Conservation (phyloP, 495 filamentous ascomycete species). For the Penicillium psychrofluorescens region DNA sequence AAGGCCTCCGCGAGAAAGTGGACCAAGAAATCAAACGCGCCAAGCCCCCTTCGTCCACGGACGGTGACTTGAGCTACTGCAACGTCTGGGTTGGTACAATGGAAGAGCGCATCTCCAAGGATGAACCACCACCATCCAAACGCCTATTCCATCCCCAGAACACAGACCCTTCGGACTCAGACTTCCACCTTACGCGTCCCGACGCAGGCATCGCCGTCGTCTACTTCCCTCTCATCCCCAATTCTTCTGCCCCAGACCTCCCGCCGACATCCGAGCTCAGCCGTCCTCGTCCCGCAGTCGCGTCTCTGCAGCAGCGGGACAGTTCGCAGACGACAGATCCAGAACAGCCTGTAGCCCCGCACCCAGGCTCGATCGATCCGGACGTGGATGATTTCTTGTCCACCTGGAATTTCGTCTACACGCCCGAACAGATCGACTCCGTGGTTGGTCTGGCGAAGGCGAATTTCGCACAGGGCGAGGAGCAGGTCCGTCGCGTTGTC, state of each 20-base stretch:
- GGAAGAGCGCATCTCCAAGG: conserved; percentile 53
- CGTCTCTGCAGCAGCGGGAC: conserved; percentile 10
- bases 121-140: conserved; percentile 62
- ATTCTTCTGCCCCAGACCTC: conserved; percentile 44
- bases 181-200: conserved; percentile 68
- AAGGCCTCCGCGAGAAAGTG: conserved; percentile 32
- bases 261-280: conserved; percentile 14
- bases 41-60: conserved; percentile 3
- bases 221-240: conserved; percentile 85
- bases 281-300: conserved; percentile 16
- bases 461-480: conserved; percentile 76
- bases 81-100: conserved; percentile 91
- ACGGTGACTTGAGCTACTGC: conserved; percentile 73
- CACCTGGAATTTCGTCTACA: conserved; percentile 97
- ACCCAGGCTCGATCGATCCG: conserved; percentile 73
- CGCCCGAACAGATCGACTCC: conserved; percentile 73
- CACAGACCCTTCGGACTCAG: conserved; percentile 38
- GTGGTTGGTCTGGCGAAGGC: conserved; percentile 75
- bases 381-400: conserved; percentile 74
- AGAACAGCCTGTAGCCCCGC: conserved; percentile 21
- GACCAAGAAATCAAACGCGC: conserved; percentile 1
- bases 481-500: conserved; percentile 69
- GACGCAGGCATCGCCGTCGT: conserved; percentile 82
- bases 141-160: conserved; percentile 34
- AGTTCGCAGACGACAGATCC: conserved; percentile 11